Evolutionary conservation across 2,329 filamentous ascomycete species (phyloP), one percentile per base, ranked within the genome.

Genomic region (Monosporascus sp.): DNA sequence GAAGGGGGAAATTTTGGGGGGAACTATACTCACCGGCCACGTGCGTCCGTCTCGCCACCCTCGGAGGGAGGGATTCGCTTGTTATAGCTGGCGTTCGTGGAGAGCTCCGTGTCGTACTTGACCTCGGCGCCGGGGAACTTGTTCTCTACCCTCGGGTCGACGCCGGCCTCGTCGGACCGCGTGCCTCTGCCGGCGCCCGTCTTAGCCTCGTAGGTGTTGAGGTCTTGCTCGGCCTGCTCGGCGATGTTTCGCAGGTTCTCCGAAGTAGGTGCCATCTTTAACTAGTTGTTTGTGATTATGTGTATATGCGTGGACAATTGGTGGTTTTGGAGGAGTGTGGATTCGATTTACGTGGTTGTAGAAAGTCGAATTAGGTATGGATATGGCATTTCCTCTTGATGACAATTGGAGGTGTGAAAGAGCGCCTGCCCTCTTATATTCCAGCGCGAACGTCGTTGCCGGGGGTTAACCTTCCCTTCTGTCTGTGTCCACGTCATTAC

Each of bases 121-220:
- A 77, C 68, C 22, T 73, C 62, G 15, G 72, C 65, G 9, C 69
- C 71, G 11, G 70, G 70, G 55, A 79, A 78, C 52, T 73, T 73
- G 48, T 69, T 72, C 65, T 74, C 73, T 25, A 67, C 70, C 11
- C 66, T 62, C 1, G 69, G 63, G 51, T 76, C 72, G 46, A 77
- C 71, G 44, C 73, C 75, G 3, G 71, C 68, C 7, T 75, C 69
- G 22, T 76, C 73, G 18, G 64, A 65, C 5, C 66, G 66, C 6
- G 73, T 66, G 3, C 65, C 60, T 53, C 69, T 73, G 47, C 68
- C 69, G 8, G 64, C 65, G 50, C 76, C 75, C 2, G 75, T 77
- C 66, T 78, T 79, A 58, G 74, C 64, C 58, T 75, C 69, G 60
- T 76, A 75, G 14, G 67, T 72, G 68, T 78, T 78, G 52, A 78